Evolutionary conservation across 208 protist species (phyloP), one percentile per base, ranked within the genome.

Genomic region (Herpetomonas tarakana): DNA sequence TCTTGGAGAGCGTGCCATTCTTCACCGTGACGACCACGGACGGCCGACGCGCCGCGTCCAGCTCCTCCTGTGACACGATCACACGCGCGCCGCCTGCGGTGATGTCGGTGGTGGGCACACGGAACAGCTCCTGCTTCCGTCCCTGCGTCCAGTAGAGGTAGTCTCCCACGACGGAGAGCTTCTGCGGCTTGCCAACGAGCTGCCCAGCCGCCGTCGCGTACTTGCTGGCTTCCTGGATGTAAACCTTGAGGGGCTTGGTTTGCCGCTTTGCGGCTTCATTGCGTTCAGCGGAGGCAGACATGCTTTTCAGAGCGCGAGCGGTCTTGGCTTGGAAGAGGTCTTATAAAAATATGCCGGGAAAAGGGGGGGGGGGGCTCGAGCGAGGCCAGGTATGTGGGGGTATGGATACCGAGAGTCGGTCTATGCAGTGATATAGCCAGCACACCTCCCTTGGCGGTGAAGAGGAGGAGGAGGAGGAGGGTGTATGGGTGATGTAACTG

Each of bases 131-230:
- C 65, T 89, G 83, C 39, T 81, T 53, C 51, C 74, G 81, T 16
- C 87, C 87, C 47, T 93, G 81, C n/a, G 80, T 77, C 87, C 87
- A 93, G 58, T 89, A 93, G 11, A 91, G 67, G 22, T 56, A 58
- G 25, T 86, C 74, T 2, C 75, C 73, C 25, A 77, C 65, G 26
- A 91, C 44, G n/a, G 35, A 41, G 31, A 91, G 70, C 19, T 82
- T 78, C 49, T 88, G 81, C 14, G 87, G 87, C 49, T 83, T 79
- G 27, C 83, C 87, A 28, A 53, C 41, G 2, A 75, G 59, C 24
- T 65, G 55, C 0, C 35, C 53, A 44, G 76, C 59, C 14, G 59
- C 68, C 28, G 66, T 64, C 31, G 50, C 67, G 65, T 82, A 81
- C 16, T 21, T 46, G 38, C 61, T 41, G 57, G 89, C 44, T 61